Conservation (phyloP, 495 filamentous ascomycete genomes). For the Penicillium parvum region DNA sequence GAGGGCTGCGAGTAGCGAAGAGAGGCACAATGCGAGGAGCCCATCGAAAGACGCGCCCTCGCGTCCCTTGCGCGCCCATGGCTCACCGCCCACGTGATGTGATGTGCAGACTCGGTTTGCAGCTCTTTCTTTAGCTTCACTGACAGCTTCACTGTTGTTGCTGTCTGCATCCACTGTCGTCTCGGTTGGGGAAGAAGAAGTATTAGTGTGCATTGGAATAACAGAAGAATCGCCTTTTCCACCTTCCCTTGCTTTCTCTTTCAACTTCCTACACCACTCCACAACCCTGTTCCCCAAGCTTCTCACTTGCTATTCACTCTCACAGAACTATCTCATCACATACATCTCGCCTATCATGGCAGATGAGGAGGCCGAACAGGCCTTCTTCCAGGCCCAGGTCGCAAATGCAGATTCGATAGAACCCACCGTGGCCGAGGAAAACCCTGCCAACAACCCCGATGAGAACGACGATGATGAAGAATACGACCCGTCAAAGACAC, state of each 20-base stretch:
- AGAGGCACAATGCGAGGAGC: conserved; percentile 21
- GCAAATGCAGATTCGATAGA: conserved; percentile 43
- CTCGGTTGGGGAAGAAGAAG: no score
- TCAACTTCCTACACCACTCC: not conserved
- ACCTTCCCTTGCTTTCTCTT: not conserved
- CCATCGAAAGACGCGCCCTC: conserved; percentile 22
- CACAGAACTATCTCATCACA: conserved; percentile 7
- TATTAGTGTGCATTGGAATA: no score
- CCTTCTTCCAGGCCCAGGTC: conserved; percentile 55
- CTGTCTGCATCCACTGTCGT: not conserved
- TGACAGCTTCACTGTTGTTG: not conserved
- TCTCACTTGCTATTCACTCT: not conserved
- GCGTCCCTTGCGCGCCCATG: conserved; percentile 30
- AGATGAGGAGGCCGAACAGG: conserved; percentile 56
- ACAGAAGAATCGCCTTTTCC: not conserved
- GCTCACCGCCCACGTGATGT: conserved; percentile 28
- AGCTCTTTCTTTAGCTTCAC: no score
- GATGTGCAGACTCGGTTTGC: not conserved
- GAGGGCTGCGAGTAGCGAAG: conserved; percentile 10
- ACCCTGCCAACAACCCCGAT: conserved; percentile 49
- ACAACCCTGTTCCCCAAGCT: not conserved
- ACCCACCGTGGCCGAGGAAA: conserved; percentile 39
- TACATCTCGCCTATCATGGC: conserved; percentile 45
- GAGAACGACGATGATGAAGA: conserved; percentile 45
- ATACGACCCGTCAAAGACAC: conserved; percentile 50